Conservation (phyloP, 371 early-diverging fungal genomes). For the Apophysomyces sp. region DNA sequence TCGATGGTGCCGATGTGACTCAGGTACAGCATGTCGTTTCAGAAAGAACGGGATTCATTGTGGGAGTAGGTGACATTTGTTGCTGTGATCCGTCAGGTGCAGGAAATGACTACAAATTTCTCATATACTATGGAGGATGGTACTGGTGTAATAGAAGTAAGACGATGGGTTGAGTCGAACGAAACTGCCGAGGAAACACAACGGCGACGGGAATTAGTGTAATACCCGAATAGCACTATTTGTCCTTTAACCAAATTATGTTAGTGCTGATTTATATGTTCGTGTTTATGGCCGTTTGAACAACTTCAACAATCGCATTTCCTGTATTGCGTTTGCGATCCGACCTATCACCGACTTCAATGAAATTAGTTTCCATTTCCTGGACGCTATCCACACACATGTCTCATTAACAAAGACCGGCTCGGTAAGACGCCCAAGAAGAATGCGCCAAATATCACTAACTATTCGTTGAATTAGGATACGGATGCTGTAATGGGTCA, state of each 20-base stretch:
- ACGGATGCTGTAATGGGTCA: not conserved
- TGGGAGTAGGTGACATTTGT: conserved; percentile 55
- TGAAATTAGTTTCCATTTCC: conserved; percentile 73
- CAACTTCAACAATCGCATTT: conserved; percentile 55
- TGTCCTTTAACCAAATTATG: conserved; percentile 16
- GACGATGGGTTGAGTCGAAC: conserved; percentile 56
- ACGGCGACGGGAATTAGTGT: conserved; percentile 15
- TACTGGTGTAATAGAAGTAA: conserved; percentile 70
- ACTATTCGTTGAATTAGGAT: not conserved
- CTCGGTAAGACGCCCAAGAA: conserved; percentile 2
- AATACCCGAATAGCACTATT: not conserved
- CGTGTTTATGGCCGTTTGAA: conserved; percentile 67
- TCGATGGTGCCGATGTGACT: conserved; percentile 68
- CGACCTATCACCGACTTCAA: conserved; percentile 67
- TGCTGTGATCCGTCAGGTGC: conserved; percentile 60
- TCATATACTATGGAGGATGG: conserved; percentile 79
- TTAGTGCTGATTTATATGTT: conserved; percentile 60
- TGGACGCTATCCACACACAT: conserved; percentile 67
- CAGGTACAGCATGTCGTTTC: conserved; percentile 37
- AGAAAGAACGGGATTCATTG: conserved; percentile 2
- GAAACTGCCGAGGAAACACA: conserved; percentile 31
- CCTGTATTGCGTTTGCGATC: conserved; percentile 51
- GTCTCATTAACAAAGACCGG: conserved; percentile 44
- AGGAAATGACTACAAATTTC: conserved; percentile 51
- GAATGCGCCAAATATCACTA: not conserved